A percentile compares a stretch with the other conserved stretches of the same genome.
These are phyloP conservation scores for Populus euphratica DNA, from an alignment of 345 rosid species.

Conservation along the genomic window DNA sequence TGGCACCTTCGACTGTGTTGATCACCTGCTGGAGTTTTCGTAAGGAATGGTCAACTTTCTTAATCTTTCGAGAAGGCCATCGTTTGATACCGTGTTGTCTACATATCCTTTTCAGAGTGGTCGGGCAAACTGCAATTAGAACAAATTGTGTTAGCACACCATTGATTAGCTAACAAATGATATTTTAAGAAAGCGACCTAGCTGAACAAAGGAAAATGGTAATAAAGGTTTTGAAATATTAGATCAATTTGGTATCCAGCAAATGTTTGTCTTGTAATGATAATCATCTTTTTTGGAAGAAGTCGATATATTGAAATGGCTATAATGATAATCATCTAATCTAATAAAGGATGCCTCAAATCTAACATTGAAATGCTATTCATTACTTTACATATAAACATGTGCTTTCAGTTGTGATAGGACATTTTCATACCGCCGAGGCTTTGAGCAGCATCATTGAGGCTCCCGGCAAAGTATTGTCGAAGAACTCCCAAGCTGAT, in stretches of 20 bases:
- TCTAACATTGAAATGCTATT: not conserved
- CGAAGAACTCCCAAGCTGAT: slow-evolving; percentile 81
- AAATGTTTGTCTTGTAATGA: not conserved
- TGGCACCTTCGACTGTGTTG: slow-evolving; percentile 83
- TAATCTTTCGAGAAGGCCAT: slow-evolving; percentile 96
- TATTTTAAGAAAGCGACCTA: not conserved
- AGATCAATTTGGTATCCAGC: not conserved
- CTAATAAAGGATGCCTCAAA: not conserved
- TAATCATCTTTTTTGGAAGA: not conserved
- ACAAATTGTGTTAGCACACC: slow-evolving; percentile 15
- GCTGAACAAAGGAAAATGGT: not conserved
- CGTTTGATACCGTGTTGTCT: slow-evolving; percentile 84
- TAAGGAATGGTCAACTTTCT: slow-evolving; percentile 88
- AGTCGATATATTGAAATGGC: too few species aligned
- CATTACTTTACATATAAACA: not conserved
- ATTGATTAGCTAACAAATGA: not conserved
- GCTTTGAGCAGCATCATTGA: slow-evolving; percentile 90
- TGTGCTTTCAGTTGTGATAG: slow-evolving; percentile 17
- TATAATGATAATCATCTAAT: not conserved
- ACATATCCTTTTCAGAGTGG: slow-evolving; percentile 94
- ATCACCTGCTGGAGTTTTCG: slow-evolving; percentile 88
- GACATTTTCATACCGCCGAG: slow-evolving; percentile 66
- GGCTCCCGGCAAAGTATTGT: slow-evolving; percentile 93
- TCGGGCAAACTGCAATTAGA: slow-evolving; percentile 79
- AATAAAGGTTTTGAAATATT: not conserved